Percentiles rank a stretch among this genome's conserved stretches.
These are phyloP conservation scores for Ceratocystis alfenasii DNA, from an alignment of 2,329 filamentous ascomycete genomes.

Conservation along the genomic window DNA sequence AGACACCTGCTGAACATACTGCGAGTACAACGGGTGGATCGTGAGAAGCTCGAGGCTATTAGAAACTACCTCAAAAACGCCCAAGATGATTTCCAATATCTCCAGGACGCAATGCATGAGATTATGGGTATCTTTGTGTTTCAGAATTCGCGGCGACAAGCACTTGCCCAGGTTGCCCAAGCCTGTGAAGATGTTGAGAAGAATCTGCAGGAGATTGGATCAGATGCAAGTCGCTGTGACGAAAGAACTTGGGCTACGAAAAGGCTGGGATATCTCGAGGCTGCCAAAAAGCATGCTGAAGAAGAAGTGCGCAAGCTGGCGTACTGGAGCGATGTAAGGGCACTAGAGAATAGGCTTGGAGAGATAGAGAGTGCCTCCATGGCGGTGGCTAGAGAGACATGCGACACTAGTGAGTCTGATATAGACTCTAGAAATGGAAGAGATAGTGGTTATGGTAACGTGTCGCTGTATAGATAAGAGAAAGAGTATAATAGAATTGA, in stretches of 20 bases:
- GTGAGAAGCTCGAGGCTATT: conserved; percentile 79
- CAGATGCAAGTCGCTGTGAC: conserved; percentile 31
- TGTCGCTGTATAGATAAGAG: not conserved
- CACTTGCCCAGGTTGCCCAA: conserved; percentile 59
- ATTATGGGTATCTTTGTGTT: conserved; percentile 84
- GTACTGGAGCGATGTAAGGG: conserved; percentile 76
- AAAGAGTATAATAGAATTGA: not conserved
- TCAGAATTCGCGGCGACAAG: conserved; percentile 68
- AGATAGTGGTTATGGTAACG: not conserved
- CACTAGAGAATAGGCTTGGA: conserved; percentile 45
- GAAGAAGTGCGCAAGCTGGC: conserved; percentile 70
- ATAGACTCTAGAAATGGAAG: not conserved
- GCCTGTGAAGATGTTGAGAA: conserved; percentile 41
- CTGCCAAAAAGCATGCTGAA: conserved; percentile 63
- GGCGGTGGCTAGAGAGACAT: conserved; percentile 19
- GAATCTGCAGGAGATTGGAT: conserved; percentile 33
- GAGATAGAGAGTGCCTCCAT: conserved; percentile 37
- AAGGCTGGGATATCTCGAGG: conserved; percentile 56
- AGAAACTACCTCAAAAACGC: conserved; percentile 64
- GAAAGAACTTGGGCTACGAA: conserved; percentile 28
- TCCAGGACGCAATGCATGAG: conserved; percentile 66
- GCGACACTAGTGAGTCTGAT: conserved; percentile 22
- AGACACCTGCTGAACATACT: conserved; percentile 57
- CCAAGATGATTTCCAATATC: conserved; percentile 51
- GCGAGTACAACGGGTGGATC: conserved; percentile 63